Evolutionary conservation across 495 filamentous ascomycete genomes (phyloP).

Genomic region (Aspergillus sclerotiicarbonarius): DNA sequence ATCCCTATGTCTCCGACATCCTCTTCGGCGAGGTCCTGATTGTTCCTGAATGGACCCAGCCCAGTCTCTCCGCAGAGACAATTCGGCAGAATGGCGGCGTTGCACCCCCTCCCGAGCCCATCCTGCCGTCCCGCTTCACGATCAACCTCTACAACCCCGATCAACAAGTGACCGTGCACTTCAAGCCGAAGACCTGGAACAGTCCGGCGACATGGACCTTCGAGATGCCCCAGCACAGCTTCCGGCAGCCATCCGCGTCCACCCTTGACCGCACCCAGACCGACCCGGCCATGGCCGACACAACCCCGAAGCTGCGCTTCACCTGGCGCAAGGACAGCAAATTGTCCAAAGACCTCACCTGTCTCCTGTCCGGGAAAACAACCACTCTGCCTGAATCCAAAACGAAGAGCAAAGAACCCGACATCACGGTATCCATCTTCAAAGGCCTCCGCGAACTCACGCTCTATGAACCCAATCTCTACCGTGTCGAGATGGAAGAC

Average conservation of each 20-base stretch:
- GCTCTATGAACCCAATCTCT: constrained; percentile 88
- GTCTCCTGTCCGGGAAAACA: constrained; percentile 73
- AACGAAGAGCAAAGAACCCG: constrained; percentile 81
- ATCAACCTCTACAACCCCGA: constrained; percentile 95
- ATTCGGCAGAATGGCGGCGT: constrained; percentile 70
- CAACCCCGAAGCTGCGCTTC: constrained; percentile 79
- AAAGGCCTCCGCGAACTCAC: constrained; percentile 66
- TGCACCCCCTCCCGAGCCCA: constrained; percentile 68
- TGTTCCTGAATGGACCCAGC: constrained; percentile 78
- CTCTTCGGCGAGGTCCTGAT: constrained; percentile 86
- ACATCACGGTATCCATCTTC: constrained; percentile 89
- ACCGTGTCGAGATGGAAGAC: constrained; percentile 89
- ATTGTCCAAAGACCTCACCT: constrained; percentile 78
- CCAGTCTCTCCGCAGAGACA: constrained; percentile 74
- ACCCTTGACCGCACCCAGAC: constrained; percentile 71
- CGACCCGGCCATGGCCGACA: constrained; percentile 63
- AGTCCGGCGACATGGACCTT: constrained; percentile 83
- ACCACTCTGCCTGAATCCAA: constrained; percentile 59
- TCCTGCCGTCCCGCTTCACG: constrained; percentile 73
- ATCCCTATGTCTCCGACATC: constrained; percentile 75
- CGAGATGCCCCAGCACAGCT: constrained; percentile 83
- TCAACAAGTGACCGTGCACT: constrained; percentile 69
- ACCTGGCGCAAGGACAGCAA: constrained; percentile 91
- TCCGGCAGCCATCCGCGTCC: constrained; percentile 73
- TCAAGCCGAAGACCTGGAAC: constrained; percentile 73